Percentiles rank a stretch among this genome's conserved stretches.
These are phyloP conservation scores for Pseudopediastrum boryanum DNA, from an alignment of 139 green algal genomes.

Conservation along the genomic window DNA sequence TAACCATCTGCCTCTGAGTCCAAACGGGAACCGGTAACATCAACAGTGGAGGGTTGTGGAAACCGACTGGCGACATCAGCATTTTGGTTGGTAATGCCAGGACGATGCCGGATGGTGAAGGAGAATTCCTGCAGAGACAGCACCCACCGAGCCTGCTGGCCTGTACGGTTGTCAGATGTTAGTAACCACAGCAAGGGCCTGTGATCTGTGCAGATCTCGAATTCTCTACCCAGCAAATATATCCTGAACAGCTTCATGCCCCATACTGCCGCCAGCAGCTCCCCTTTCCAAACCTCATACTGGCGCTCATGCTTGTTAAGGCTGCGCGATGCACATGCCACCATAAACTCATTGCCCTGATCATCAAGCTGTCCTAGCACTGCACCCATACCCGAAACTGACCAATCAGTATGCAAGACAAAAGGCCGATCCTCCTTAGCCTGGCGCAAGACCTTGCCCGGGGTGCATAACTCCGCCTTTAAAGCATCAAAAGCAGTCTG, in stretches of 20 bases:
- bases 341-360: conserved; percentile 31
- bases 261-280: conserved; percentile 11
- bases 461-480: conserved; percentile 5
- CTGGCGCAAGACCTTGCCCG: background rate
- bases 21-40: conserved; percentile 6
- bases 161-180: background rate
- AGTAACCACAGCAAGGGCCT: conserved; percentile 8
- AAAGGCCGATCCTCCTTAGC: background rate
- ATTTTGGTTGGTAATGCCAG: background rate
- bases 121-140: conserved; percentile 6
- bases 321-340: background rate
- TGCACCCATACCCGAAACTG: conserved; percentile 18
- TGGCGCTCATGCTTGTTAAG: background rate
- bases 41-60: background rate
- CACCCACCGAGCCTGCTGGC: conserved; percentile 11
- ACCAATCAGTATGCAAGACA: conserved; percentile 35
- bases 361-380: conserved; percentile 41
- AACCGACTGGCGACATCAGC: conserved; percentile 14
- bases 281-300: conserved; percentile 1
- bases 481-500: background rate
- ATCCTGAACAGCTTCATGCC: background rate
- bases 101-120: conserved; percentile 16
- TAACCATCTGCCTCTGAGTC: background rate
- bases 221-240: background rate
- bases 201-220: conserved; percentile 16